Conservation (phyloP, 352 stramenopile species). For the Phytophthora crassamura region DNA sequence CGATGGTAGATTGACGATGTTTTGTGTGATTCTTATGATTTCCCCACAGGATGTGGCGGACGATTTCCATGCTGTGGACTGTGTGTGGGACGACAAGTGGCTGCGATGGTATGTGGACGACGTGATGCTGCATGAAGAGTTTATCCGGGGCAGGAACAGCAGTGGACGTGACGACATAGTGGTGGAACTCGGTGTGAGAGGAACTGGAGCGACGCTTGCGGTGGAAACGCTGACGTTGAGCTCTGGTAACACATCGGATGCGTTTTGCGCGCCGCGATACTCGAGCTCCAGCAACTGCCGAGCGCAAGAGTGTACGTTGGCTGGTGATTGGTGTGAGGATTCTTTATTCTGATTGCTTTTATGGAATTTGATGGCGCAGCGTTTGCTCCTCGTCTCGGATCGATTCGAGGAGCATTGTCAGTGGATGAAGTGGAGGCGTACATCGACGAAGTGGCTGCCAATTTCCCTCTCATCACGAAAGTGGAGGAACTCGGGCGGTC, state of each 20-base stretch:
- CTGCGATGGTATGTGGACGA: constrained; percentile 69
- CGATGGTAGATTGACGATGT: background rate
- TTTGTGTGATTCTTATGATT: background rate
- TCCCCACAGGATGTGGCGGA: constrained; percentile 37
- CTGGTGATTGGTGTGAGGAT: background rate
- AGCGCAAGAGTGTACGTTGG: constrained; percentile 45
- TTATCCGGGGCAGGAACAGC: constrained; percentile 14
- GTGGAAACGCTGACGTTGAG: constrained; percentile 39
- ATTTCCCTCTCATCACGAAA: constrained; percentile 55
- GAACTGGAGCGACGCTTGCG: constrained; percentile 7
- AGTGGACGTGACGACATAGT: background rate
- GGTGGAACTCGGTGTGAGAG: constrained; percentile 37
- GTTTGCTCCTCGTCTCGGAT: constrained; percentile 61
- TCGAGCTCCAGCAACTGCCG: constrained; percentile 49
- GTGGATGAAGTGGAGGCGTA: constrained; percentile 66
- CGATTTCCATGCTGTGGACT: constrained; percentile 41
- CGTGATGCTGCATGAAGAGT: constrained; percentile 54
- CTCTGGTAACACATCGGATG: constrained; percentile 35
- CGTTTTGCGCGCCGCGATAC: constrained; percentile 41
- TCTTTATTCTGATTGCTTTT: constrained; percentile 1
- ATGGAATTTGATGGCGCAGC: constrained; percentile 17
- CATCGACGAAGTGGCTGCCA: constrained; percentile 45
- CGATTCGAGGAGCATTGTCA: constrained; percentile 69
- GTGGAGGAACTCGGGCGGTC: constrained; percentile 69
- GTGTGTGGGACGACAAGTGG: constrained; percentile 60